Base-by-base conservation (phyloP, 2,329 filamentous ascomycete genomes). In the Chaetomiaceae sp. region DNA sequence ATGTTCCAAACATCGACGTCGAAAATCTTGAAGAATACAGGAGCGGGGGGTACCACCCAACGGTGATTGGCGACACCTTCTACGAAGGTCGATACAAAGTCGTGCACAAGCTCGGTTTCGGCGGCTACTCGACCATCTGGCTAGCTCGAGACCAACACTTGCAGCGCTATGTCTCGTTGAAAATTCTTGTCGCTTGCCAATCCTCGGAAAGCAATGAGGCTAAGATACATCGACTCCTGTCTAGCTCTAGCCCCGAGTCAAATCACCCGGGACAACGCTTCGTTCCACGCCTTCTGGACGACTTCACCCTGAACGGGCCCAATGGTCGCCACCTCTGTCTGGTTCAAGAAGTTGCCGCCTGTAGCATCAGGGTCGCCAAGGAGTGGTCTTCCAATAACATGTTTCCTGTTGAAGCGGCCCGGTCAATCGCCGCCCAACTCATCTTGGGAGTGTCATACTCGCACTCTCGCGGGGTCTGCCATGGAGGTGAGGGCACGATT, bases 41-140 rank as follows among this genome's bases (percentile, higher is more conserved):
- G 2, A 6, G 20, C 11, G 37, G 47, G 11, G 47, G 47, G 6
- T 49, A 45, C 26, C 41, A 45, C 19, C 47, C 47, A 3, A 40
- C 38, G 11, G 20, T 45, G 18, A 37, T 42, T 17, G 47, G 47
- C 4, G 42, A 45, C 33, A 11, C 15, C 10, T 42, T 45, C 19
- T 12, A 20, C n/a, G 29, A 61, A 42, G 54, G 56, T 10, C 60
- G 62, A 11, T 70, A 70, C 49, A 56, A 58, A 29, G 49, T 69
- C 17, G 50, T 65, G 27, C 60, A 65, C 24, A 70, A 70, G 51
- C 49, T 70, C 40, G 66, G 66, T 35, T 66, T 57, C 51, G 65
- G 68, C 18, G 60, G 61, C 1, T 66, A 58, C 52, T 66, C 64
- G 3, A 70, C 67, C 1, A 61, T 69, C 39, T 70, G 66, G 68